Evolutionary conservation across 345 rosid genomes (phyloP).

Genomic region (Atalantia buxifolia): DNA sequence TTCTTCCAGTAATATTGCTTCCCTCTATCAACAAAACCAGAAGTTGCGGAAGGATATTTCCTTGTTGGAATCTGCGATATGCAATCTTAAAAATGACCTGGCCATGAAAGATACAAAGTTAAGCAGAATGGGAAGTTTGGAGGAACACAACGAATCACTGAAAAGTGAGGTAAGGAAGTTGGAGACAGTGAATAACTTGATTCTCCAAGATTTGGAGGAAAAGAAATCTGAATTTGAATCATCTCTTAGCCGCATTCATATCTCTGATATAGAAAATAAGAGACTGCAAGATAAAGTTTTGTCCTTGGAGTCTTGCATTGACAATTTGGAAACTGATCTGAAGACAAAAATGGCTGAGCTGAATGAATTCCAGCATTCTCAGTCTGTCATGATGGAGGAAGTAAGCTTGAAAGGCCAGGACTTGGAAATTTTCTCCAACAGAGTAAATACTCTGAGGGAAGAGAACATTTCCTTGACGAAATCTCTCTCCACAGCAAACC

Average conservation of each 20-base stretch:
- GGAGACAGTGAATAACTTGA: slow-evolving; percentile 29
- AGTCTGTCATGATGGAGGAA: slow-evolving; percentile 39
- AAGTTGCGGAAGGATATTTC: slow-evolving; percentile 24
- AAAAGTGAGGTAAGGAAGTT: slow-evolving; percentile 35
- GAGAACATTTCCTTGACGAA: slow-evolving; percentile 40
- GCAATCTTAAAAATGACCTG: slow-evolving; percentile 28
- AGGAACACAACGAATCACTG: slow-evolving; percentile 30
- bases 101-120: slow-evolving; percentile 26
- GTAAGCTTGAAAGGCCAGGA: slow-evolving; percentile 40
- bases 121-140: slow-evolving; percentile 24
- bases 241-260: slow-evolving; percentile 21
- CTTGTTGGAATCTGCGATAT: slow-evolving; percentile 25
- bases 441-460: slow-evolving; percentile 33
- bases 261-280: slow-evolving; percentile 31
- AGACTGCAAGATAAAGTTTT: slow-evolving; percentile 39
- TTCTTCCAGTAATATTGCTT: slow-evolving; percentile 18
- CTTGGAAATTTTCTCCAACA: slow-evolving; percentile 31
- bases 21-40: slow-evolving; percentile 29
- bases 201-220: slow-evolving; percentile 49
- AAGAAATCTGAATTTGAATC: slow-evolving; percentile 40
- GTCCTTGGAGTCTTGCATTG: slow-evolving; percentile 47
- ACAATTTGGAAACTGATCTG: slow-evolving; percentile 47
- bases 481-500: slow-evolving; percentile 31
- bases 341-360: slow-evolving; percentile 47
- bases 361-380: slow-evolving; percentile 42